Base-by-base conservation (phyloP, 805 yeast species). In the Candida caryicola region DNA sequence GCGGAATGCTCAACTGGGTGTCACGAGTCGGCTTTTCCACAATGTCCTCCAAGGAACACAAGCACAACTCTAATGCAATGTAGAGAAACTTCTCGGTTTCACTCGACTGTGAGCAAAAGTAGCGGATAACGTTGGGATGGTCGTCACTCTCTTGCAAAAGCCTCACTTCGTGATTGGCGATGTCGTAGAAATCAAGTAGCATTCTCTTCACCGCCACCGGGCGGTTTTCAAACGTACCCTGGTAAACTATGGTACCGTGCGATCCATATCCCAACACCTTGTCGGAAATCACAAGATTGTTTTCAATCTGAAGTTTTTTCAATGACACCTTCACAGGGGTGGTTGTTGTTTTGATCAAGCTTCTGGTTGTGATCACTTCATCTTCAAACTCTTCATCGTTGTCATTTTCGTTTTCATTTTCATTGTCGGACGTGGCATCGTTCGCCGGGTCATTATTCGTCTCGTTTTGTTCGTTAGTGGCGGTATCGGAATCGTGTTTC, bases 151-250 rank as follows among this genome's bases (percentile, higher is more conserved):
- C 97, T 42, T 91, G 95, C 23, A 91, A 64, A 10, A 91, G 61
- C 17, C 82, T 75, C 9, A 93, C 95, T 54, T 91, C 99, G 50
- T 87, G 95, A 6, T 88, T 82, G 2, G 98, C 98, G 40, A 91
- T 79, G 53, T 93, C 97, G 60, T 85, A 91, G 54, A 90, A 93
- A 56, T 90, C 96, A 26, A 90, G 72, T 37, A 93, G 67, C 95
- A 93, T 86, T 51, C 98, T 68, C 59, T 93, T 93, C 5, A 93
- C 95, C 0, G 99, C 99, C 4, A 93, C 99, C 1, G 95, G 96
- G 40, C 99, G 73, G 49, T 80, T 82, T 55, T 91, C 96, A 64
- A 90, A 93, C 4, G 78, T 75, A 0, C 99, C 99, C 55, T 82
- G 79, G 55, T 80, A 88, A 1, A 93, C 99, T 19, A 91, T 88